Base-by-base conservation (phyloP, 441 rosid genomes). In the Heliophila coronopifolia region DNA sequence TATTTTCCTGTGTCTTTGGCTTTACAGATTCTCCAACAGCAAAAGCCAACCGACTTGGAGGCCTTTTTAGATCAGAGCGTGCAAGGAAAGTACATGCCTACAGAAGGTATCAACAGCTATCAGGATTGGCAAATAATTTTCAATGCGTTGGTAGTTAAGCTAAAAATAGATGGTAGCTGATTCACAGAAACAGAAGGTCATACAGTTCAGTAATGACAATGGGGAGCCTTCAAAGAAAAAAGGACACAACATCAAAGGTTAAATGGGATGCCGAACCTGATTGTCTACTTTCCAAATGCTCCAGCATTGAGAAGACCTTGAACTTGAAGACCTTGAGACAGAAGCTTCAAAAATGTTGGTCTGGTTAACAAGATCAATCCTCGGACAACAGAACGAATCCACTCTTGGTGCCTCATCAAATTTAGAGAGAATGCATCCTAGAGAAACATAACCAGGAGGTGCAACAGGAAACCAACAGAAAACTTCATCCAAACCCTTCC, bases 21-120 rank as follows among this genome's bases (percentile, higher is more conserved):
- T 84, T 89, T 58, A 75, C 76, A 66, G 95, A 72, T 73, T 90
- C 97, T 61, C 86, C 87, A 63, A 94, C 71, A 48, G 94, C 71
- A 54, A 78, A 86, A 32, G 96, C 97, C 68, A 89, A 55, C 58
- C 75, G 75, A 64, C 74, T 61, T 31, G 99, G 79, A 42, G 99
- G 99, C 66, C 75, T 89, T 70, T 78, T 94, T 54, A 80, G 53
- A 77, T 94, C 96, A 62, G 91, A 61, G 9, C 95, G 79, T 16
- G 97, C 99, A 68, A 93, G 92, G 72, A 93, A 93, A 61, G 97
- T 89, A 72, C 86, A 83, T 42, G 99, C 99, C 99, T 94, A 65
- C 59, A 75, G 34, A 72, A 67, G 54, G 53, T 71, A 17, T 28
- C 19, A 67, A 50, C 36, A 51, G 36, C 56, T 20, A 50, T 56